Evolutionary conservation across 2,329 filamentous ascomycete genomes (phyloP), one percentile per base, ranked within the genome.

Genomic region (Hypoxylon sp.): DNA sequence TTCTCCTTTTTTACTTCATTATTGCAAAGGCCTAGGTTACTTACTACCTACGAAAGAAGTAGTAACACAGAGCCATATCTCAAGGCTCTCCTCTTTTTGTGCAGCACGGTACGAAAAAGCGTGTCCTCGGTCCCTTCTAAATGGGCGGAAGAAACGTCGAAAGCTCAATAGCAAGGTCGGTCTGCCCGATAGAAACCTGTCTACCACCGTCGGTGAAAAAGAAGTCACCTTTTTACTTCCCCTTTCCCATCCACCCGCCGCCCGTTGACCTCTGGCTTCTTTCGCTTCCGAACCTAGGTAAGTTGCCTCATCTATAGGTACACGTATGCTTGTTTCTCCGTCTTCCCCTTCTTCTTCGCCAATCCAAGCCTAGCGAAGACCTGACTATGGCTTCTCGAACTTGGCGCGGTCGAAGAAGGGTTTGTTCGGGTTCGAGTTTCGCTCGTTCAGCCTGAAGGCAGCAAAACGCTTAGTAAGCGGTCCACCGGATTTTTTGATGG

Each of bases 401-500:
- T 67, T 70, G 55, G 68, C 50, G 56, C 77, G 78, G 63, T 80
- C 75, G 70, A 68, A 75, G 62, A 58, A 62, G 41, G 73, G 70
- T 63, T 67, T 71, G 71, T 75, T 75, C 61, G 66, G 69, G 63
- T 75, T 74, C 61, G 66, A 69, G 63, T 71, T 72, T 71, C 67
- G 72, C 25, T 74, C 73, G 65, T 65, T 76, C 70, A 78, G 74
- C 75, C 76, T 78, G 77, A 78, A 74, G 74, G 74, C 74, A 75
- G 76, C 76, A 77, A 78, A 69, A 72, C 76, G 76, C 74, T 78
- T 78, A 78, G 76, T 71, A 74, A 76, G 74, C 71, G 74, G 76
- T 76, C 74, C 75, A 74, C 70, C 64, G 69, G 73, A 72, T 67
- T 60, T 73, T 63, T 54, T 65, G 48, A 63, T 21, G 50, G 60